Base-by-base conservation (phyloP, 441 rosid species). In the Populus hybrid region DNA sequence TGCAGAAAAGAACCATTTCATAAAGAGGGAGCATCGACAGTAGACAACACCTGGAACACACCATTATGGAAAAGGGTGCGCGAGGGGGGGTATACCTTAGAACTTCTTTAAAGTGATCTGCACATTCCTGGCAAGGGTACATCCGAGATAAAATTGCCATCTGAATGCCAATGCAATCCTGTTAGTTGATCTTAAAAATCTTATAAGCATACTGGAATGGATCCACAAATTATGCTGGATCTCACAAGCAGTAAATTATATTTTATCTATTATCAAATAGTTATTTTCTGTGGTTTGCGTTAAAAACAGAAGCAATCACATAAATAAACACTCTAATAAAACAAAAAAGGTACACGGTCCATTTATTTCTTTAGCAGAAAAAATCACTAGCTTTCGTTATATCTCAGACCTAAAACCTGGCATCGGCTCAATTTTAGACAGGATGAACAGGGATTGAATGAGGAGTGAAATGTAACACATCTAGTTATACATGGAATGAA, bases 91-190 rank as follows among this genome's bases (percentile, higher is more conserved):
- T 36, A 74, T 85, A 92, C 99, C 97, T 91, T 76, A 95, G 78
- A 72, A 94, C 89, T 77, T 95, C 98, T 87, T 90, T 91, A 71
- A 94, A 95, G 84, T 95, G 99, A 84, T 91, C 97, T 1, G 99
- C 98, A 79, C 98, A 95, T 83, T 94, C 95, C 87, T 90, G 88
- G 88, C 99, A 94, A 77, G 97, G 98, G 82, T 95, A 95, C 89
- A 94, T 89, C 73, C 98, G 87, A 73, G 97, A 91, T 84, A 95
- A 79, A 85, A 95, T 95, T 24, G 89, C 85, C 98, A 95, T 95
- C 99, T 94, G 89, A 79, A 83, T 2, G 28, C 50, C 80, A 79
- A 76, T 76, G 74, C 71, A 76, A 70, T 70, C 53, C 68, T 8
- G 23, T 79, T 68, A 71, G 71, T 73, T 63, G 16, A 68, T 66